Evolutionary conservation across 139 green algal genomes (phyloP), one percentile per base, ranked within the genome.

Genomic region (Mychonastes homosphaera): DNA sequence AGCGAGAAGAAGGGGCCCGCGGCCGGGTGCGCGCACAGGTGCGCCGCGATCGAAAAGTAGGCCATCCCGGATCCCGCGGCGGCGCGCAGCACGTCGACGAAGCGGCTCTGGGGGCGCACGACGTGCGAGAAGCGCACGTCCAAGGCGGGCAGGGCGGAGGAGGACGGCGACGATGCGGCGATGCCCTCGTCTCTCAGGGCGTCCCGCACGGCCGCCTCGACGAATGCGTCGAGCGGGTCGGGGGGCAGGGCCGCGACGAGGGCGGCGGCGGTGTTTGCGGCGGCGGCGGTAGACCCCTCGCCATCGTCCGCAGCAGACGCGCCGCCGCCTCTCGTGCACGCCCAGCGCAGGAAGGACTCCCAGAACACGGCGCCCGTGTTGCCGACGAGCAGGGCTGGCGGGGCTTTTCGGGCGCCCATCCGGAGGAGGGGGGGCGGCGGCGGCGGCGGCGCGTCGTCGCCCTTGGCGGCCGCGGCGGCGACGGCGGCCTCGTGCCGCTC

Each of bases 61-160:
- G 58, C 58, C 2, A 65, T 26, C 19, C 58, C 58, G 30, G 58
- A 57, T 4, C 56, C 34, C 32, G 47, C 34, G 2, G 58, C 58
- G 26, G 47, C 47, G n/a, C 58, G 34, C n/a, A 65, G 34, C 47
- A 65, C 57, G 46, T 65, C 49, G 58, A 65, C 24, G 26, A 65
- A 65, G n/a, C n/a, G n/a, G n/a, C n/a, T n/a, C 24, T 32, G 56
- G 0, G 46, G 47, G 0, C 40, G 47, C 15, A 28, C 43, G 26
- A 50, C 35, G 16, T 58, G 46, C 5, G 46, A 58, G 33, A 65
- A 58, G 7, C 58, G 58, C 6, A 65, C 12, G 9, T 58, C 58
- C 21, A 4, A 6, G 4, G 27, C 47, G 10, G 26, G 23, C 27
- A n/a, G 10, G 21, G 24, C 9, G 6, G 27, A 7, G 15, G 16